These are phyloP conservation scores for Colletotrichum musae DNA, from an alignment of 2,329 filamentous ascomycete species.

Conservation along the genomic window DNA sequence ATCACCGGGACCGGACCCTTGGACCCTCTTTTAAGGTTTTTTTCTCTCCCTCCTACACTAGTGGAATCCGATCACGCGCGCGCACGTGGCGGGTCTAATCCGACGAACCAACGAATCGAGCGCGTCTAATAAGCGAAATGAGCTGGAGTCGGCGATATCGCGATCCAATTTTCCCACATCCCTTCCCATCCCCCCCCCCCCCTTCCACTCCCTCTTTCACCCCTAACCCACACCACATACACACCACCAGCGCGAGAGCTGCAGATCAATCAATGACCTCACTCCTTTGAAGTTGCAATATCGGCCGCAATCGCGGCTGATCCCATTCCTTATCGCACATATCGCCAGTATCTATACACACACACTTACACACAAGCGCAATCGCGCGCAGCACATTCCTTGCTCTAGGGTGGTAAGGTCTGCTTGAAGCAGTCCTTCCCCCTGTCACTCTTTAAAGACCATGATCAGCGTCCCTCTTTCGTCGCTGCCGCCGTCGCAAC, in stretches of 20 bases:
- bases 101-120: constrained; percentile 8
- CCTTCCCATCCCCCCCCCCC: not conserved
- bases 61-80: constrained; percentile 1
- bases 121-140: constrained; percentile 34
- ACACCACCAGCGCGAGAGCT: constrained; percentile 23
- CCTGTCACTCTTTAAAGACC: constrained; percentile 25
- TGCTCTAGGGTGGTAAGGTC: constrained; percentile 1
- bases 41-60: not conserved
- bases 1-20: constrained; percentile 9
- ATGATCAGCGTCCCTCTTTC: constrained; percentile 34
- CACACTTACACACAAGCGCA: too few species aligned
- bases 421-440: not conserved
- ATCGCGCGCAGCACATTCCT: constrained; percentile 12
- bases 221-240: constrained; percentile 26
- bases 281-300: constrained; percentile 30
- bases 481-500: constrained; percentile 30
- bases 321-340: constrained; percentile 20
- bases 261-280: constrained; percentile 36
- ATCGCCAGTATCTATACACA: not conserved
- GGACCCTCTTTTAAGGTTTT: constrained; percentile 28
- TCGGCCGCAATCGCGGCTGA: constrained; percentile 39
- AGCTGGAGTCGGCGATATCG: constrained; percentile 7
- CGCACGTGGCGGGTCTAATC: constrained; percentile 34
- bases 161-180: constrained; percentile 11
- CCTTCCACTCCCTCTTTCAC: constrained; percentile 8